These are phyloP conservation scores for Neurospora crassa DNA, from an alignment of 2,329 filamentous ascomycete genomes.

Conservation along the genomic window DNA sequence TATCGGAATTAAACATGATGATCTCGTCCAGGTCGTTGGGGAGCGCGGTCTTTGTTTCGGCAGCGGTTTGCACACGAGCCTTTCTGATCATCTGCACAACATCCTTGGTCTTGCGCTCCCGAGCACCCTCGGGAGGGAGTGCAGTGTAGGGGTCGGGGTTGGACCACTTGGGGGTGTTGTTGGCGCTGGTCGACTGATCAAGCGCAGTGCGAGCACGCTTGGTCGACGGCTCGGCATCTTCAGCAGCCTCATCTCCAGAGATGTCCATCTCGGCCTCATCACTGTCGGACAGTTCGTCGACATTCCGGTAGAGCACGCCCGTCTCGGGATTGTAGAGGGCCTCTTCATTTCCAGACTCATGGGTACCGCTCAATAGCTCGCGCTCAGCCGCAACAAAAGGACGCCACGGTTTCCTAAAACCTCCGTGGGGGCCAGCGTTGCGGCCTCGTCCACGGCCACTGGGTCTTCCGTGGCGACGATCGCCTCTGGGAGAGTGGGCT, in stretches of 20 bases:
- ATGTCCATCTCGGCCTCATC: constrained; percentile 57
- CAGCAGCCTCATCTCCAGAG: constrained; percentile 38
- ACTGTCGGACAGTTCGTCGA: constrained; percentile 53
- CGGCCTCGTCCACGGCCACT: not conserved
- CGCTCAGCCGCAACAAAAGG: constrained; percentile 36
- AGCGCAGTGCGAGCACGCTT: constrained; percentile 32
- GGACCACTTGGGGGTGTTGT: constrained; percentile 69
- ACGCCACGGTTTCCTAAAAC: constrained; percentile 7
- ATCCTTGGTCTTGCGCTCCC: constrained; percentile 64
- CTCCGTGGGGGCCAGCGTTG: not conserved
- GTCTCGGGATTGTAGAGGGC: constrained; percentile 35
- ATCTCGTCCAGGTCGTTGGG: constrained; percentile 67
- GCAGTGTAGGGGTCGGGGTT: constrained; percentile 92
- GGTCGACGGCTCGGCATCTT: constrained; percentile 27
- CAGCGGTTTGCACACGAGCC: constrained; percentile 54
- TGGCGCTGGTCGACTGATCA: constrained; percentile 26
- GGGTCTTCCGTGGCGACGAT: not conserved
- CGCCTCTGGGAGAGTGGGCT: constrained; percentile 1
- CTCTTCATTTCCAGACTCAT: constrained; percentile 32
- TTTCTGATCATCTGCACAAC: constrained; percentile 89
- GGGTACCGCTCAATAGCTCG: constrained; percentile 36
- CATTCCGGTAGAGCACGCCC: constrained; percentile 41
- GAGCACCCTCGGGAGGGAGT: constrained; percentile 67
- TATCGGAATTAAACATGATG: constrained; percentile 70
- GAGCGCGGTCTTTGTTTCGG: constrained; percentile 34